Conservation (phyloP, 2,329 filamentous ascomycete species). For the Westerdykella aurantiaca region DNA sequence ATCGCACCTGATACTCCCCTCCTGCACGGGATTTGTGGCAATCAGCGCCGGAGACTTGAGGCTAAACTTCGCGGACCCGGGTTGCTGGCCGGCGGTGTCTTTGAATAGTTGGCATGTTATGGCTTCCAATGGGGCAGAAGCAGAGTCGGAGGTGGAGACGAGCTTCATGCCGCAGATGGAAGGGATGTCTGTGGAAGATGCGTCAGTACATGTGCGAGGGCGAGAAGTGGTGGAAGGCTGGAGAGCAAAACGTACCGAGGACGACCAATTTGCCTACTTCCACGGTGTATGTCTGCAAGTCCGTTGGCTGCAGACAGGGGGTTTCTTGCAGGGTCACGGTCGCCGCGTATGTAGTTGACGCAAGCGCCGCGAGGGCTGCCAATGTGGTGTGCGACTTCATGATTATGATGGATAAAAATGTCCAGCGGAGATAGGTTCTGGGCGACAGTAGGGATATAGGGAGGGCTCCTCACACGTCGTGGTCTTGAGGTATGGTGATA, state of each 20-base stretch:
- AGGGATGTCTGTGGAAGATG: constrained; percentile 8
- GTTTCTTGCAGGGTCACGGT: constrained; percentile 16
- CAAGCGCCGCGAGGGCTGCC: too few relatives aligned
- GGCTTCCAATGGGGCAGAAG: constrained; percentile 8
- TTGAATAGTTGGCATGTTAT: constrained; percentile 21
- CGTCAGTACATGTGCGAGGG: constrained; percentile 1
- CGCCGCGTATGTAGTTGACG: too few relatives aligned
- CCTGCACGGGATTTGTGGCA: constrained; percentile 21
- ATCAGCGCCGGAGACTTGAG: constrained; percentile 13
- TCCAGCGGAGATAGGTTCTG: too few relatives aligned
- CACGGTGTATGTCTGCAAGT: constrained; percentile 12
- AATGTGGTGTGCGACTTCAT: too few relatives aligned
- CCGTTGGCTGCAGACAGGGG: constrained; percentile 8
- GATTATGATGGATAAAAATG: too few relatives aligned
- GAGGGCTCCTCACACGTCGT: too few relatives aligned
- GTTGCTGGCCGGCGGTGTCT: constrained; percentile 14
- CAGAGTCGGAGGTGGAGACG: constrained; percentile 9
- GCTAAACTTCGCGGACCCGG: constrained; percentile 19
- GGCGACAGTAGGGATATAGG: too few relatives aligned
- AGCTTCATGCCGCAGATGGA: constrained; percentile 22
- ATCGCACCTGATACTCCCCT: constrained; percentile 13
- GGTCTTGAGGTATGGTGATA: too few relatives aligned
- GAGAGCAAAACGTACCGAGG: constrained; percentile 4
- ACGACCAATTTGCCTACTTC: constrained; percentile 10
- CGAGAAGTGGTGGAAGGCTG: background rate